Evolutionary conservation across 2,329 filamentous ascomycete species (phyloP).

Genomic region (Davidsoniella eucalypti): DNA sequence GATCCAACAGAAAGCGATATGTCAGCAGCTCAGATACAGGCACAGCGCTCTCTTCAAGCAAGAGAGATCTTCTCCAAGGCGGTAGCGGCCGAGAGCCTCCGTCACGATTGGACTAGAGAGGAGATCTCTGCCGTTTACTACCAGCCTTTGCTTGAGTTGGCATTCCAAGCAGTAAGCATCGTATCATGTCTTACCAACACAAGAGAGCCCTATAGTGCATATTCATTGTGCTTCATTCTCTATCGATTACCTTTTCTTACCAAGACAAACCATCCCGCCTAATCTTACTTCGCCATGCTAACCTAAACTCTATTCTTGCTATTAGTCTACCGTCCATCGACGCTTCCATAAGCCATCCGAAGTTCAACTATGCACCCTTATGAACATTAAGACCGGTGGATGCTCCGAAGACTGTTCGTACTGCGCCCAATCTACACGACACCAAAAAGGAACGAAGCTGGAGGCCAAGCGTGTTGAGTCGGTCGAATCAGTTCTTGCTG

Average conservation of each 20-base stretch:
- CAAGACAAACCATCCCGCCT: neutral
- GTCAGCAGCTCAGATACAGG: neutral
- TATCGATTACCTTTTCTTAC: neutral
- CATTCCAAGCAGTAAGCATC: slow-evolving; percentile 50
- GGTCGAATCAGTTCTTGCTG: slow-evolving; percentile 65
- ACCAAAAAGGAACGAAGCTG: slow-evolving; percentile 60
- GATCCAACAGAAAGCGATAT: neutral
- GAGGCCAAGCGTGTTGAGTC: slow-evolving; percentile 63
- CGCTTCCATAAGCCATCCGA: slow-evolving; percentile 71
- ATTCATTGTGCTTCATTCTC: too few relatives aligned
- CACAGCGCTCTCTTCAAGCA: neutral
- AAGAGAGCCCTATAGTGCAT: neutral
- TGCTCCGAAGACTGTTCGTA: slow-evolving; percentile 89
- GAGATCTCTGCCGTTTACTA: slow-evolving; percentile 73
- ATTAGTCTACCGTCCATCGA: slow-evolving; percentile 58
- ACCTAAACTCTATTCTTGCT: slow-evolving; percentile 3
- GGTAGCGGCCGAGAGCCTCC: slow-evolving; percentile 40
- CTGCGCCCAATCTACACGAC: slow-evolving; percentile 75
- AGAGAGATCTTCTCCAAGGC: slow-evolving; percentile 30
- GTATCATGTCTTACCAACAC: neutral
- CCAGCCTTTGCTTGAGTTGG: slow-evolving; percentile 62
- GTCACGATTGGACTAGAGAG: slow-evolving; percentile 64
- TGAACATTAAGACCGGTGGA: slow-evolving; percentile 93
- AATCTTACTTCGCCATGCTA: too few relatives aligned
- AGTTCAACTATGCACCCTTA: slow-evolving; percentile 83